Evolutionary conservation across 2,329 filamentous ascomycete genomes (phyloP).

Genomic region (Decorospora gaudefroyi): DNA sequence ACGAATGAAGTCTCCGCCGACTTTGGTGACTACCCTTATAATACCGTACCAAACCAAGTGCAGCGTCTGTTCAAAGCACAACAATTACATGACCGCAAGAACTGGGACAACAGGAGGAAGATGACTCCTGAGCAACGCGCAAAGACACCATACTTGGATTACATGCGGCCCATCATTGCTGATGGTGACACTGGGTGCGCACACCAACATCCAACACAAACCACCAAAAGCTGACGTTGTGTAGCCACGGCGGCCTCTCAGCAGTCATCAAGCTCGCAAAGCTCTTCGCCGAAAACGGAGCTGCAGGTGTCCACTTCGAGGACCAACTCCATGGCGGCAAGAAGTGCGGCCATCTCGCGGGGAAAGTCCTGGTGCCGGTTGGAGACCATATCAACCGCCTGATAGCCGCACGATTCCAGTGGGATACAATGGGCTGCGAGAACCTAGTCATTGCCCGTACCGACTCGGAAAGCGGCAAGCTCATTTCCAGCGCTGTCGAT

Average conservation of each 20-base stretch:
- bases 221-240: constrained; percentile 18
- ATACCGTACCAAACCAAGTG: constrained; percentile 97
- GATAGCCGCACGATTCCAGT: constrained; percentile 90
- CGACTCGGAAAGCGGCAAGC: constrained; percentile 89
- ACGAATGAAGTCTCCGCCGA: constrained; percentile 98
- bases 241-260: constrained; percentile 82
- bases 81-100: constrained; percentile 93
- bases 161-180: constrained; percentile 90
- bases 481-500: constrained; percentile 89
- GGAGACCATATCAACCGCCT: constrained; percentile 97
- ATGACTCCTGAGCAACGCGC: constrained; percentile 73
- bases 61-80: constrained; percentile 96
- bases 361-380: constrained; percentile 91
- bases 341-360: constrained; percentile 95
- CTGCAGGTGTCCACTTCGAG: constrained; percentile 95
- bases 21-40: constrained; percentile 98
- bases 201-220: fast-evolving
- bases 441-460: constrained; percentile 94
- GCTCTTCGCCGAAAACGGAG: constrained; percentile 95
- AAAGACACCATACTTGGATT: constrained; percentile 83
- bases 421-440: constrained; percentile 96
- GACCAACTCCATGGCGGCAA: constrained; percentile 98
- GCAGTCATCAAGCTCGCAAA: constrained; percentile 96
- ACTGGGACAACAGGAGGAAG: constrained; percentile 84
- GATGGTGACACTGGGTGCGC: constrained; percentile 84